Percentiles rank a stretch among this genome's conserved stretches.
These are phyloP conservation scores for Backusella circina DNA, from an alignment of 192 early-diverging fungal species.

Conservation along the genomic window DNA sequence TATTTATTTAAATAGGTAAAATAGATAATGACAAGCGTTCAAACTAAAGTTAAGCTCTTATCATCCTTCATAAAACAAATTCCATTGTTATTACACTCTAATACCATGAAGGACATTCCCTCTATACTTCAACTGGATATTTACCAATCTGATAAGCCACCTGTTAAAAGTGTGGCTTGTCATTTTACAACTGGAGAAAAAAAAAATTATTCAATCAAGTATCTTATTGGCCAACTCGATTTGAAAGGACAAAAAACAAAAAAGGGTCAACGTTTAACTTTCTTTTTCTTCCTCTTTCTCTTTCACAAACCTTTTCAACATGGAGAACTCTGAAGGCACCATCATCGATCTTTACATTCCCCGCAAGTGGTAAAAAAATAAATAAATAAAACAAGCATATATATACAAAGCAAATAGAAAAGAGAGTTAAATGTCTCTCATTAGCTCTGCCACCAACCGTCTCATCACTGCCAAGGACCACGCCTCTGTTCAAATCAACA, in stretches of 20 bases:
- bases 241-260: neutral
- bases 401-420: neutral
- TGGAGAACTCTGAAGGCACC: constrained; percentile 45
- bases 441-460: constrained; percentile 94
- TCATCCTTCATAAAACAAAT: no score
- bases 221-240: neutral
- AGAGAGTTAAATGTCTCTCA: neutral
- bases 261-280: neutral
- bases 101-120: no score
- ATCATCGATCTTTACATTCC: constrained; percentile 89
- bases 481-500: constrained; percentile 95
- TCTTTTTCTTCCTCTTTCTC: constrained; percentile 23
- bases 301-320: constrained; percentile 20
- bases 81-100: no score
- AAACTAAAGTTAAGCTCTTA: no score
- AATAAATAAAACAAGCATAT: neutral
- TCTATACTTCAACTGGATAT: no score
- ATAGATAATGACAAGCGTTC: no score
- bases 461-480: constrained; percentile 98
- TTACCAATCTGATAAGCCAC: neutral
- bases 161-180: neutral
- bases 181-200: neutral
- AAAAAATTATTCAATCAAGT: neutral
- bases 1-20: no score
- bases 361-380: constrained; percentile 77